Evolutionary conservation across 139 green algal genomes (phyloP), one percentile per base, ranked within the genome.

Genomic region (Pleodorina starrii): DNA sequence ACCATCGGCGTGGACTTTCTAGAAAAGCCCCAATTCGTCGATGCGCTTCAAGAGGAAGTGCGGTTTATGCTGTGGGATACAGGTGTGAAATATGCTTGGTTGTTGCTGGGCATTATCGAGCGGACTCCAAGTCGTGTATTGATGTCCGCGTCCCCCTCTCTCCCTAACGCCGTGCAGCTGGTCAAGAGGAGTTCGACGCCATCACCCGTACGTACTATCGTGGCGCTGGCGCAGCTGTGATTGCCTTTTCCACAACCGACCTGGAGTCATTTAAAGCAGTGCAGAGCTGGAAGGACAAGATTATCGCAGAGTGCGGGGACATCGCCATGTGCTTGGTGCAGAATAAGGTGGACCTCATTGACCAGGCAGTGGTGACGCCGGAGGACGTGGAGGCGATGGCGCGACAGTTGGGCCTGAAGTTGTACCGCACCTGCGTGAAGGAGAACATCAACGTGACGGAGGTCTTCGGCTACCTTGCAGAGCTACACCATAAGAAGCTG

Each of bases 1-100:
- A 97, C 96, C 3, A 96, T 97, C n/a, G 96, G 96, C 0, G 96
- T 98, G 11, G 96, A 98, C 85, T 98, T 98, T 72, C 78, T 98
- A 50, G 96, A 98, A 76, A 96, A 96, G 82, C 72, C 87, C 27
- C 90, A 94, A 84, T 96, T 93, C 57, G 91, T 97, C 17, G 91
- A 95, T 6, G 72, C 76, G 17, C 80, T 97, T 17, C 91, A 92
- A 12, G 92, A 97, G 60, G 95, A 97, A 77, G 95, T 97, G 21
- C 92, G 93, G 27, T 90, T 97, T 25, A 96, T 97, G 93, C 71
- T 96, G 1, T 98, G 96, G 95, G 96, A 98, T 74, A 98, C 96
- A 68, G 91, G 91, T 92, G 42, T 71, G 72, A 16, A 25, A 66
- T 76, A 46, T 6, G 7, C 35, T 48, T n/a, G n/a, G n/a, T n/a